A percentile compares a stretch with the other conserved stretches of the same genome.
Conservation (phyloP, 257 asterid genomes). For the Solanum sejunctum region DNA sequence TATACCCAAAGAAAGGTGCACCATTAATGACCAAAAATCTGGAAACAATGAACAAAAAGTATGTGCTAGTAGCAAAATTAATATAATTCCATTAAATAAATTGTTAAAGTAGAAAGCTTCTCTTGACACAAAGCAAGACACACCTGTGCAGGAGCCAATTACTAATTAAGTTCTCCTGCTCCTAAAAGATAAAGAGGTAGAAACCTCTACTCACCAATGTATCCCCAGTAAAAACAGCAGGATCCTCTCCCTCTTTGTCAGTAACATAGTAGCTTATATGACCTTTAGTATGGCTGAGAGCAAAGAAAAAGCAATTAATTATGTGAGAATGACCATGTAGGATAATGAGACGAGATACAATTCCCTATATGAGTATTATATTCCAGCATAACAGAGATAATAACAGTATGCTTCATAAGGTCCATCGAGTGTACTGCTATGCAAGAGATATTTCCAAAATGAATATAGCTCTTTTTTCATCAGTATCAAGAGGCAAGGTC, state of each 20-base stretch:
- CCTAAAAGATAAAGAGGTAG: neutral
- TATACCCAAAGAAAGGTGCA: neutral
- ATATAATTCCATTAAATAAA: neutral
- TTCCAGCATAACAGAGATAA: neutral
- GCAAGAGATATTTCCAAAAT: neutral
- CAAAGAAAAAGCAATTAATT: neutral
- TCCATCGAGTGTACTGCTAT: neutral
- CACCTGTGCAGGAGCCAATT: neutral
- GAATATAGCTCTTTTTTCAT: neutral
- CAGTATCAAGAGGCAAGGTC: neutral
- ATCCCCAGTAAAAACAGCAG: slow-evolving; percentile 94
- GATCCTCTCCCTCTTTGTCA: slow-evolving; percentile 66
- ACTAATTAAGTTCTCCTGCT: neutral
- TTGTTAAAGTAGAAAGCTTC: neutral
- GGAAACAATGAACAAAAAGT: neutral
- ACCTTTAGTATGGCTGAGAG: slow-evolving; percentile 84
- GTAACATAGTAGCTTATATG: slow-evolving; percentile 89
- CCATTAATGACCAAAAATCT: neutral
- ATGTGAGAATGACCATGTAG: neutral
- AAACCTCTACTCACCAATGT: slow-evolving; percentile 55
- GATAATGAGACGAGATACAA: neutral
- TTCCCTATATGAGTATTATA: neutral
- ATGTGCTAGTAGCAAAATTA: neutral
- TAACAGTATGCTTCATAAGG: neutral
- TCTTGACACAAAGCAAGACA: neutral